phyloP scores from a whole-genome alignment of 1,284 basidiomycete species.

The Taiwanofungus camphoratus region DNA sequence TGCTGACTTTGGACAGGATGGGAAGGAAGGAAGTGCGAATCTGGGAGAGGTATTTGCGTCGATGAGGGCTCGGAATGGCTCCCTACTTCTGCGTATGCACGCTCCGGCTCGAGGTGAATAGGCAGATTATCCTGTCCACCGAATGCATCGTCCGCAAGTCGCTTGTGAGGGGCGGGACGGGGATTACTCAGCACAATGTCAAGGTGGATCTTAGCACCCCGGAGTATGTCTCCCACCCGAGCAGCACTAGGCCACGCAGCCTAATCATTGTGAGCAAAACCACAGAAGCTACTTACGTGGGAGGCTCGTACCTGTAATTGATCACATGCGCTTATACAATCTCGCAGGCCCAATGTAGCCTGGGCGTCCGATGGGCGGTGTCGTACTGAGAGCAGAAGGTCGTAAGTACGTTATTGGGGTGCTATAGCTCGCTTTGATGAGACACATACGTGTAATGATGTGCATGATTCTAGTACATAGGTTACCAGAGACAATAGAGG shows the following conservation, averaged over 20 bases:
- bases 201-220: constrained; percentile 59
- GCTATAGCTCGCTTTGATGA: neutral
- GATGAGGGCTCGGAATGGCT: too few relatives aligned
- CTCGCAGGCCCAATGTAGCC: constrained; percentile 59
- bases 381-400: constrained; percentile 44
- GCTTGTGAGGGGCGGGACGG: constrained; percentile 1
- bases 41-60: too few relatives aligned
- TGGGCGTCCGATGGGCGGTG: constrained; percentile 63
- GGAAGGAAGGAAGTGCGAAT: neutral
- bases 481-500: constrained; percentile 5
- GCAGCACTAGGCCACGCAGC: constrained; percentile 63
- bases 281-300: neutral
- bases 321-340: constrained; percentile 61
- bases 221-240: constrained; percentile 65
- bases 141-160: constrained; percentile 5
- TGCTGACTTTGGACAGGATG: neutral
- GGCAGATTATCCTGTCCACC: neutral
- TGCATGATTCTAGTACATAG: constrained; percentile 64
- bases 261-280: neutral
- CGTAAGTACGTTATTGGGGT: constrained; percentile 4
- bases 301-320: constrained; percentile 58
- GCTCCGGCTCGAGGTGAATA: neutral
- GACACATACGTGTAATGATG: constrained; percentile 52
- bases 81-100: too few relatives aligned
- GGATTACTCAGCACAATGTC: constrained; percentile 27